phyloP scores from a whole-genome alignment of 331 rosid genomes.

The Acacia concinna region DNA sequence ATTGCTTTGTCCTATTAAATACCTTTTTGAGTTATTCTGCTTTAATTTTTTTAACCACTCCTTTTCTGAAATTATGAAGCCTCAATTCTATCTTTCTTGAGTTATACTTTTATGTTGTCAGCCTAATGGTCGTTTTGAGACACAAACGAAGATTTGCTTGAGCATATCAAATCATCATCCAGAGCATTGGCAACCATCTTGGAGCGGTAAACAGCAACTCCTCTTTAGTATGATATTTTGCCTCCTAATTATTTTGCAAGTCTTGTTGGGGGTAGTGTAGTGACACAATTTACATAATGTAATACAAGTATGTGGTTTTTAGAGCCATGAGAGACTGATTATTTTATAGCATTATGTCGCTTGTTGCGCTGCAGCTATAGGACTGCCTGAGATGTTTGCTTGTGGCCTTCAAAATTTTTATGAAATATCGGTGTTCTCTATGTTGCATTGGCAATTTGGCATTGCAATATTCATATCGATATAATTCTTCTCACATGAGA shows the following conservation, averaged over 20 bases:
- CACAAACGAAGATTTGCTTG: constrained; percentile 93
- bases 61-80: neutral
- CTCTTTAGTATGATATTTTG: neutral
- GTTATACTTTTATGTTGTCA: constrained; percentile 34
- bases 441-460: neutral
- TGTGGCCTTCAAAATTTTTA: neutral
- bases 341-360: neutral
- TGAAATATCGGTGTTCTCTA: neutral
- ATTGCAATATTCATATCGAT: constrained; percentile 7
- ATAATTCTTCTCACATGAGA: neutral
- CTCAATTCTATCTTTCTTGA: constrained; percentile 12
- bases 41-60: neutral
- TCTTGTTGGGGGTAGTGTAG: neutral
- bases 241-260: neutral
- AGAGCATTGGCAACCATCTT: constrained; percentile 99
- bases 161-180: constrained; percentile 99
- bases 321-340: neutral
- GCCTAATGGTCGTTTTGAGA: constrained; percentile 97
- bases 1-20: neutral
- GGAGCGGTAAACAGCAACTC: constrained; percentile 68
- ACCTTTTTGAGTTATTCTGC: neutral
- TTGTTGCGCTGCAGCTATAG: constrained; percentile 9
- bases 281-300: neutral
- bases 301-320: neutral
- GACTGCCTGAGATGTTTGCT: constrained; percentile 4